Conservation (phyloP, 2,329 filamentous ascomycete species). For the Macrophomina pseudophaseolina region DNA sequence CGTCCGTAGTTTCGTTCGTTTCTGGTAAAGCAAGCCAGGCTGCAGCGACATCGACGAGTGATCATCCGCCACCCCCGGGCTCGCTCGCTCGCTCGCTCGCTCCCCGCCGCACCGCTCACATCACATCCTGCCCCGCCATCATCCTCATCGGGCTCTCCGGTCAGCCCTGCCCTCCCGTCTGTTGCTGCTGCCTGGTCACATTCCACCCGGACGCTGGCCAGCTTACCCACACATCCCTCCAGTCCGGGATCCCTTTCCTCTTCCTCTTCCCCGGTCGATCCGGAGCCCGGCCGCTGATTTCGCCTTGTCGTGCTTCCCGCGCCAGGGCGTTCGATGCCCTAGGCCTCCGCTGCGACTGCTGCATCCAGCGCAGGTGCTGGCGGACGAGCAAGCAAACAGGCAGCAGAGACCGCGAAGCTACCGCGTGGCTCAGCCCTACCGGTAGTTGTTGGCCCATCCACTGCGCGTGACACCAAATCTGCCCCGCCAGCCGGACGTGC, state of each 20-base stretch:
- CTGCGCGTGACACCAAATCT: too few species aligned
- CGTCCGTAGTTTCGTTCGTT: background rate
- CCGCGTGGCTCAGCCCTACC: background rate
- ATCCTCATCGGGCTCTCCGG: background rate
- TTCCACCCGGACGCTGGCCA: background rate
- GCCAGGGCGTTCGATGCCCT: background rate
- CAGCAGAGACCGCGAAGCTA: background rate
- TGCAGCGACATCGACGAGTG: background rate
- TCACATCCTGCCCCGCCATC: background rate
- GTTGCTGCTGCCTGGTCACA: slow-evolving; percentile 3
- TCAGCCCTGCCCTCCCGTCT: background rate
- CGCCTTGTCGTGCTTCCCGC: background rate
- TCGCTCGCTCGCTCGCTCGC: background rate
- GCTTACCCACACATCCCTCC: background rate
- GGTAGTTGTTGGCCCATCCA: background rate
- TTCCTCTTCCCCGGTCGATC: background rate
- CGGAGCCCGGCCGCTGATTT: background rate
- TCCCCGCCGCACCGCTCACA: background rate
- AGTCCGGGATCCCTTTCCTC: background rate
- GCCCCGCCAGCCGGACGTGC: background rate
- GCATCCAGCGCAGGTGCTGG: too few species aligned
- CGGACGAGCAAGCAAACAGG: too few species aligned
- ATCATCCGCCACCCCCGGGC: background rate
- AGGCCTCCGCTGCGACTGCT: background rate
- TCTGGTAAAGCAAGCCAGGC: background rate